A percentile compares a stretch with the other conserved stretches of the same genome.
These are phyloP conservation scores for Herpetospermum pedunculosum DNA, from an alignment of 306 rosid species.

Conservation along the genomic window DNA sequence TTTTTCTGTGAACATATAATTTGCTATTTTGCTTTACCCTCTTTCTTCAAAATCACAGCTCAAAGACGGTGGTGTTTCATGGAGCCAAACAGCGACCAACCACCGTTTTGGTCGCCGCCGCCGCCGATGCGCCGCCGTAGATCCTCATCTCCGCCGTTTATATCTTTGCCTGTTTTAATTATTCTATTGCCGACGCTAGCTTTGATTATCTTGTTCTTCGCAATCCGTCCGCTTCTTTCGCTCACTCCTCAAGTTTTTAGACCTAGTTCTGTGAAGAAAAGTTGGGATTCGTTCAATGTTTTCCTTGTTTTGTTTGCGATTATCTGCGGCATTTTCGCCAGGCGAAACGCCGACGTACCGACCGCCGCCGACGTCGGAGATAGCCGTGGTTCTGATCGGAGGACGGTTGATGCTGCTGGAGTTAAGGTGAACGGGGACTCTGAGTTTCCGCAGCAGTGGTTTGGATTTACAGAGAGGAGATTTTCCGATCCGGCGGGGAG, in stretches of 20 bases:
- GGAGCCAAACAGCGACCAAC: constrained; percentile 13
- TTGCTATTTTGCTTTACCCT: constrained; percentile 1
- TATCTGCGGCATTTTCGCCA: constrained; percentile 53
- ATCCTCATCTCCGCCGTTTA: constrained; percentile 32
- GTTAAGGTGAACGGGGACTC: constrained; percentile 1
- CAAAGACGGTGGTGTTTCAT: not conserved
- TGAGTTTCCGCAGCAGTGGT: constrained; percentile 36
- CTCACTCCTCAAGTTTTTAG: constrained; percentile 33
- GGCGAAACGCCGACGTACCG: constrained; percentile 38
- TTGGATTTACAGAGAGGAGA: constrained; percentile 19
- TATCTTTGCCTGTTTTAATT: constrained; percentile 56
- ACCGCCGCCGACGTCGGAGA: constrained; percentile 4
- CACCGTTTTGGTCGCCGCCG: constrained; percentile 10
- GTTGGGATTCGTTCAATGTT: constrained; percentile 70
- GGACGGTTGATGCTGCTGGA: constrained; percentile 1
- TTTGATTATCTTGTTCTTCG: constrained; percentile 35
- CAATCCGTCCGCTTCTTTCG: constrained; percentile 53
- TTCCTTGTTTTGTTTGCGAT: constrained; percentile 57
- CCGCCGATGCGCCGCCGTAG: constrained; percentile 34
- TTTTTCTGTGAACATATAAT: constrained; percentile 9
- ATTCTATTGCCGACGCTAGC: constrained; percentile 46
- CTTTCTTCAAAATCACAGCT: constrained; percentile 4
- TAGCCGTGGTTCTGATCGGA: not conserved
- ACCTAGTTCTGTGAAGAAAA: constrained; percentile 41
- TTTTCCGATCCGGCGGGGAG: constrained; percentile 1